phyloP scores from a whole-genome alignment of 2,329 filamentous ascomycete species.

The Ophiobolus disseminans region DNA sequence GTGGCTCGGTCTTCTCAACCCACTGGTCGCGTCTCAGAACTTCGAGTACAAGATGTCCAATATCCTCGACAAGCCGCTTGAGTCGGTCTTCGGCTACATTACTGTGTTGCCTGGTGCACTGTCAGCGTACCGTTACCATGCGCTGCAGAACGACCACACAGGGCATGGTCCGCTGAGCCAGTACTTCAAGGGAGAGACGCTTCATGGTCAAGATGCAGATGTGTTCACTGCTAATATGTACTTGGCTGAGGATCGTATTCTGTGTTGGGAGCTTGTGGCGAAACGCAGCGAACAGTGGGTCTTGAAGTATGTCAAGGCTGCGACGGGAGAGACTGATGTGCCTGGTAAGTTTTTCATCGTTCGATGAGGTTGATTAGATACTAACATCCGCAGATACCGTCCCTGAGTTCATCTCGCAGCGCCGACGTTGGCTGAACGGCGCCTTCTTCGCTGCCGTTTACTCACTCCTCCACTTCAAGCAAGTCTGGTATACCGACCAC shows the following conservation, averaged over 20 bases:
- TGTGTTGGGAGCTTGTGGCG: constrained; percentile 94
- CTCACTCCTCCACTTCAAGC: constrained; percentile 91
- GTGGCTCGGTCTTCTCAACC: constrained; percentile 85
- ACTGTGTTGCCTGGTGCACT: constrained; percentile 94
- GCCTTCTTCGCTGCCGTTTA: constrained; percentile 99
- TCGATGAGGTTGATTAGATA: not conserved
- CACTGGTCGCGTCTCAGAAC: constrained; percentile 94
- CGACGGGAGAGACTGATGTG: constrained; percentile 96
- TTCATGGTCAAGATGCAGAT: constrained; percentile 94
- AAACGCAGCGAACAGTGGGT: constrained; percentile 97
- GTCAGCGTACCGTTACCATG: constrained; percentile 94
- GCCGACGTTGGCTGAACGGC: constrained; percentile 95
- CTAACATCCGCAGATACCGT: constrained; percentile 70
- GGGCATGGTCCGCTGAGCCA: constrained; percentile 95
- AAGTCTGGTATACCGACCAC: constrained; percentile 93
- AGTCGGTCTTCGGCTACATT: constrained; percentile 98
- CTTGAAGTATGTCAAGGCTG: constrained; percentile 95
- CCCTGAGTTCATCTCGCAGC: constrained; percentile 96
- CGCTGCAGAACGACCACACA: constrained; percentile 93
- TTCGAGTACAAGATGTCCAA: constrained; percentile 99
- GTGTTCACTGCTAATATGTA: constrained; percentile 99
- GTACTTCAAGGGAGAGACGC: constrained; percentile 98
- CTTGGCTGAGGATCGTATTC: constrained; percentile 84
- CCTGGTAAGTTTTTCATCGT: constrained; percentile 71
- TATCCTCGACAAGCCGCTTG: constrained; percentile 94